Evolutionary conservation across 2,329 filamentous ascomycete species (phyloP), one percentile per base, ranked within the genome.

Genomic region (Trichoderma endophyticum): DNA sequence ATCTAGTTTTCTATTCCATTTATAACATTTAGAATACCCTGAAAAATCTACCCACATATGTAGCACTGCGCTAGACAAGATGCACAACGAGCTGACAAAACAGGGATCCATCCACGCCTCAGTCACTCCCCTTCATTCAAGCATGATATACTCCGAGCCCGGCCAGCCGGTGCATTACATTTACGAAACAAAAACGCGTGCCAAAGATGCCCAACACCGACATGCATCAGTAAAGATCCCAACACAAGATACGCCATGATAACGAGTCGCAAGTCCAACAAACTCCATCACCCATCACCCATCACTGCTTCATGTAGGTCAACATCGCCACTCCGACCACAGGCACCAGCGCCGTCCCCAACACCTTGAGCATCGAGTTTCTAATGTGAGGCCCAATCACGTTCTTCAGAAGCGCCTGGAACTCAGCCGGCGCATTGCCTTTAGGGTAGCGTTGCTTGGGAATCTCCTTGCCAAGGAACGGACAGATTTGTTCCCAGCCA

Each of bases 401-500:
- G 0, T 15, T 30, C 6, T 59, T 30, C 3, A 71, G 6, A 56
- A 72, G n/a, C 15, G 6, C 18, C 26, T 72, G 24, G 21, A 73
- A 73, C 39, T 67, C 34, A 0, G 71, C 71, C 3, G 69, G 68
- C 6, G 67, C 57, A 30, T 73, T 73, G 21, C 51, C 61, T 39
- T 12, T 66, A 21, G 71, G 71, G 30, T 73, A 73, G 1, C 51
- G 68, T 9, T 24, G 57, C 28, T 77, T 72, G 2, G 80, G 81
- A 36, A 81, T 78, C 0, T 77, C 73, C 9, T 77, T 67, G 5
- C 73, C 78, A 1, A 82, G 71, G 63, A 80, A 80, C 2, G 77
- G 76, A 51, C 81, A 82, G 2, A 82, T 78, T 51, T 82, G 72
- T 67, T 81, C 79, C 80, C 80, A 81, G 11, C 79, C 79, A 18